Base-by-base conservation (phyloP, 768 basidiomycete species). In the Serendipita indica region DNA sequence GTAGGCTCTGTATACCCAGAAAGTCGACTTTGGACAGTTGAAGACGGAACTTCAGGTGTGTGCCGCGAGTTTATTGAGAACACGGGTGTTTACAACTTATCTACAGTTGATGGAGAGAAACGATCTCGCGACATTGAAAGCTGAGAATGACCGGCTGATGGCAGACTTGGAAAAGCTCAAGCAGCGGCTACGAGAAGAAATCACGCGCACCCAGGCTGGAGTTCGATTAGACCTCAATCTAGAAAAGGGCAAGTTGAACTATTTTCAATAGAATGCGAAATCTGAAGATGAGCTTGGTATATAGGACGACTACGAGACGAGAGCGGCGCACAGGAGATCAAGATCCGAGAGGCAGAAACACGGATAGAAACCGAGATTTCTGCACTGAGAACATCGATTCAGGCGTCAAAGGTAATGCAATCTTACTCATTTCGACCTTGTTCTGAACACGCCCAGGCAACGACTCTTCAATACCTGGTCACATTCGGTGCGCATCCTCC, bases 271-370 rank as follows among this genome's bases (percentile, higher is more conserved):
- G n/a, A n/a, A n/a, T n/a, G n/a, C 54, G 37, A 41, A 39, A 18
- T 33, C 43, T n/a, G n/a, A n/a, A n/a, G n/a, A n/a, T n/a, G n/a
- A n/a, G n/a, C n/a, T 32, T 37, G 46, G 33, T 58, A 18, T 25
- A 30, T 43, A 69, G 91, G 91, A 1, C 77, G 94, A 45, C 89
- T 97, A 75, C 75, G 94, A 57, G 93, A 98, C 67, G 93, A 98
- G 74, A 83, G 82, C 63, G 84, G 82, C 64, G 81, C 82, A 37
- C 89, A 97, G 66, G 92, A 96, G 66, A 73, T 93, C 57, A 97
- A 97, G 79, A 88, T 98, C 67, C 91, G 90, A 69, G 94, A 99
- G 69, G 92, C 97, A 16, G 94, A 98, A 66, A 97, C 94, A 2
- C 74, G 89, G 67, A 97, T 98, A 64, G 94, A 99, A 70, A 88